Evolutionary conservation across 805 yeast species (phyloP).

Genomic region (Saccharomycodes ludwigii): DNA sequence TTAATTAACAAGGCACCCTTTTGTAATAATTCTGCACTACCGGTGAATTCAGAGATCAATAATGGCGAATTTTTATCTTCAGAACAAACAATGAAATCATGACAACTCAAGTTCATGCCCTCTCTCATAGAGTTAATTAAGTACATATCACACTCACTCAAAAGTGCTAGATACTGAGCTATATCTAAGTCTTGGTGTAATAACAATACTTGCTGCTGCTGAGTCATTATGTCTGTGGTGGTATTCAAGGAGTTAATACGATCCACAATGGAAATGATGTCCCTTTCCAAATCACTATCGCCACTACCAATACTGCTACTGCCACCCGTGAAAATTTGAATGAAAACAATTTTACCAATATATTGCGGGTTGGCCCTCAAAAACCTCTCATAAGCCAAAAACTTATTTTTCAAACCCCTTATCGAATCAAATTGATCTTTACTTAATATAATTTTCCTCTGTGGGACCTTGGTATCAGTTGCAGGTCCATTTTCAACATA

Average conservation of each 20-base stretch:
- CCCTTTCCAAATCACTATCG: slow-evolving; percentile 58
- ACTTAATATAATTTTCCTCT: slow-evolving; percentile 65
- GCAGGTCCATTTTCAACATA: no score
- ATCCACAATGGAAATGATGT: slow-evolving; percentile 65
- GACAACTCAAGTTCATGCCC: slow-evolving; percentile 94
- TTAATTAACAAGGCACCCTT: slow-evolving; percentile 68
- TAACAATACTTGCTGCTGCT: slow-evolving; percentile 72
- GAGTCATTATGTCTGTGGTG: slow-evolving; percentile 42
- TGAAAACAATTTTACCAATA: slow-evolving; percentile 56
- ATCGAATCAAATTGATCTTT: slow-evolving; percentile 82
- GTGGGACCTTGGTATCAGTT: no score
- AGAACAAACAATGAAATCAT: slow-evolving; percentile 78
- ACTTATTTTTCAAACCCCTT: slow-evolving; percentile 79
- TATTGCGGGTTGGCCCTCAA: slow-evolving; percentile 60
- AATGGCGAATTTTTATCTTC: slow-evolving; percentile 64
- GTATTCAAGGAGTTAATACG: slow-evolving; percentile 71
- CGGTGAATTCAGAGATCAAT: slow-evolving; percentile 85
- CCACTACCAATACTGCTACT: slow-evolving; percentile 54
- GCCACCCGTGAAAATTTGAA: slow-evolving; percentile 47
- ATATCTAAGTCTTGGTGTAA: slow-evolving; percentile 82
- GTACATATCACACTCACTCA: slow-evolving; percentile 77
- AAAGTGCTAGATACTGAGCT: slow-evolving; percentile 77
- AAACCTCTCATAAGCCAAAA: slow-evolving; percentile 76
- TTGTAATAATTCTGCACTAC: slow-evolving; percentile 70
- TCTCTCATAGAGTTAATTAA: slow-evolving; percentile 88